Evolutionary conservation across 2,329 filamentous ascomycete genomes (phyloP).

Genomic region (Zasmidium angulare): DNA sequence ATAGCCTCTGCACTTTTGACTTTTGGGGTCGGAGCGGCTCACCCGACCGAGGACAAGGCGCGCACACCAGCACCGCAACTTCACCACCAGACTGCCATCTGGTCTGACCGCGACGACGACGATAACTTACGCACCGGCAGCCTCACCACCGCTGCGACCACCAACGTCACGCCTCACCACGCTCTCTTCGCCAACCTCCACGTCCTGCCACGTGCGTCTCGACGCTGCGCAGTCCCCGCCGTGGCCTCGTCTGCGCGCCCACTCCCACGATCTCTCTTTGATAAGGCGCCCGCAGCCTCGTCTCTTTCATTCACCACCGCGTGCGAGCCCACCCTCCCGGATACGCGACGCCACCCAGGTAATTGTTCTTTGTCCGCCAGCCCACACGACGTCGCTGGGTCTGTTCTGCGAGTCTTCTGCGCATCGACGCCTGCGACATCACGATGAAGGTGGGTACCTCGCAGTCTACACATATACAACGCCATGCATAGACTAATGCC

Average conservation of each 20-base stretch:
- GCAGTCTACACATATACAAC: slow-evolving; percentile 4
- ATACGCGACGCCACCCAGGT: neutral
- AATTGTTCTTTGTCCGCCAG: neutral
- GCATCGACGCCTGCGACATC: neutral
- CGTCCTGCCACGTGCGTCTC: neutral
- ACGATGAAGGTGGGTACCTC: slow-evolving; percentile 24
- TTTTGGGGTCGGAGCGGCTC: too few species aligned
- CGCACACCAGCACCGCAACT: too few species aligned
- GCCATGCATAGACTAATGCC: slow-evolving; percentile 6
- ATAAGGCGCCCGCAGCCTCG: neutral
- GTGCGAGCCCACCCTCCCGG: neutral
- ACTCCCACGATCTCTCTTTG: neutral
- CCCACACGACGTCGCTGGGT: neutral
- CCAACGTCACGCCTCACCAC: neutral
- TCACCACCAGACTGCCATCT: too few species aligned
- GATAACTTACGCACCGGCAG: too few species aligned
- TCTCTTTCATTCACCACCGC: neutral
- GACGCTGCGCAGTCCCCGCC: neutral
- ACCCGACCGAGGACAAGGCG: too few species aligned
- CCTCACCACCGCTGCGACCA: too few species aligned
- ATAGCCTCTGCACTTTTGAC: neutral
- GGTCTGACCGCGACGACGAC: too few species aligned
- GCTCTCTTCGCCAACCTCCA: neutral
- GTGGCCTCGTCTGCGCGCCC: neutral
- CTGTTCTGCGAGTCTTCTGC: neutral